phyloP scores from a whole-genome alignment of 768 basidiomycete species.

The Mycena indigotica region DNA sequence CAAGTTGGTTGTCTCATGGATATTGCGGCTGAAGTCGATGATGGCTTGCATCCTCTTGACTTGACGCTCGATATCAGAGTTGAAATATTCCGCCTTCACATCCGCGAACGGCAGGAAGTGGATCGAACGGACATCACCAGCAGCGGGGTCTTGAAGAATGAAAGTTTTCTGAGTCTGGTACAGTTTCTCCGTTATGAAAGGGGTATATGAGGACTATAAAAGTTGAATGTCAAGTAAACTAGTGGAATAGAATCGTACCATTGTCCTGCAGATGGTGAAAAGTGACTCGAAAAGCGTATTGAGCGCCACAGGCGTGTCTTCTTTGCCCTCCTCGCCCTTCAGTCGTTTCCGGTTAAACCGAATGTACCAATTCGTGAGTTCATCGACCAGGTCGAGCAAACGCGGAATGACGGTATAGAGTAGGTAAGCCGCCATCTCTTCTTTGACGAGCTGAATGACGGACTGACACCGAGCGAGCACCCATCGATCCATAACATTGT shows the following conservation, averaged over 20 bases:
- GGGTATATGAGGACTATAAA: conserved; percentile 91
- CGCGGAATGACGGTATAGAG: conserved; percentile 98
- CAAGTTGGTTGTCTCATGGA: conserved; percentile 84
- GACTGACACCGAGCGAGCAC: conserved; percentile 96
- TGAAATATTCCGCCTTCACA: conserved; percentile 93
- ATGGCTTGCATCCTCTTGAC: conserved; percentile 93
- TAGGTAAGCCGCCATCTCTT: conserved; percentile 97
- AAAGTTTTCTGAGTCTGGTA: conserved; percentile 87
- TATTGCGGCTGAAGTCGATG: conserved; percentile 86
- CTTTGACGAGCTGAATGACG: conserved; percentile 84
- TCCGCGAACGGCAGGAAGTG: conserved; percentile 96
- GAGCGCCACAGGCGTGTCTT: conserved; percentile 86
- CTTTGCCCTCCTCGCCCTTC: conserved; percentile 91
- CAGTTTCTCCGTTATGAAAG: conserved; percentile 95
- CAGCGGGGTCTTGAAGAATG: conserved; percentile 75
- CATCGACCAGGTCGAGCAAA: conserved; percentile 87
- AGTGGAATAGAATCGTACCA: conserved; percentile 53
- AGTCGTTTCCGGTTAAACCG: conserved; percentile 95
- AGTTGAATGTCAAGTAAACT: conserved; percentile 5
- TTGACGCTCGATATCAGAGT: conserved; percentile 89
- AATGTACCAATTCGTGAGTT: conserved; percentile 99
- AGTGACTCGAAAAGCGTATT: conserved; percentile 96
- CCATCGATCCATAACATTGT: conserved; percentile 99
- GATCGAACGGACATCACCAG: conserved; percentile 84
- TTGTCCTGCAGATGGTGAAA: conserved; percentile 91